Conservation (phyloP, 1,139 yeast genomes). For the Citeromyces hawaiiensis region DNA sequence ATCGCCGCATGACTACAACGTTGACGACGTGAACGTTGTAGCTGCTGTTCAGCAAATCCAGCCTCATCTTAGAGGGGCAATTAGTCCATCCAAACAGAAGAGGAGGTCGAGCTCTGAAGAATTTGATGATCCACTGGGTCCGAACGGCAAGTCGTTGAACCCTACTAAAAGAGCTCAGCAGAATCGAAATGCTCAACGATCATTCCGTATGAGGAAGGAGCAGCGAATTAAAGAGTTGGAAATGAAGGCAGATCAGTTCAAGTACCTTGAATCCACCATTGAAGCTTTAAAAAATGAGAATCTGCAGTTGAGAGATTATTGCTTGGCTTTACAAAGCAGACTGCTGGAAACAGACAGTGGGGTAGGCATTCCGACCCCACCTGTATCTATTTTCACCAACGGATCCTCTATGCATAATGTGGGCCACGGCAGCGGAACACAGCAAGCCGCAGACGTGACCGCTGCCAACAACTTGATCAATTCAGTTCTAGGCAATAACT, state of each 20-base stretch:
- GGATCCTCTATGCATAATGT: not conserved
- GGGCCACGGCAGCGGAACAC: not conserved
- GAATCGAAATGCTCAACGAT: conserved; percentile 79
- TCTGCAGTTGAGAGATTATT: conserved; percentile 59
- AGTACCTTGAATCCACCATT: conserved; percentile 43
- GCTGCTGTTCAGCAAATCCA: not conserved
- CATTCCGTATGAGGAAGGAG: conserved; percentile 74
- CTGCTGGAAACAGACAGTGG: conserved; percentile 28
- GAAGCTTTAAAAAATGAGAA: conserved; percentile 58
- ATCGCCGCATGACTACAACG: not conserved
- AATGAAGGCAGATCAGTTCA: conserved; percentile 44
- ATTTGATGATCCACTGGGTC: not conserved
- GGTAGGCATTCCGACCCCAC: conserved; percentile 5
- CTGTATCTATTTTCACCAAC: conserved; percentile 1
- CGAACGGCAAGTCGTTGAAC: not conserved
- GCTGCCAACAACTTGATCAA: conserved; percentile 2
- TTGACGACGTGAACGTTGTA: not conserved
- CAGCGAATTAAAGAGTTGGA: conserved; percentile 69
- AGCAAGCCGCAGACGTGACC: not conserved
- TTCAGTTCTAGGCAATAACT: conserved; percentile 2
- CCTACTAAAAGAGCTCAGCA: conserved; percentile 74
- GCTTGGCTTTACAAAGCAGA: conserved; percentile 54
- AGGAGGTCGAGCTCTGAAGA: not conserved
- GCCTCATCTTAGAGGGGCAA: not conserved
- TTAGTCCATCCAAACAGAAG: not conserved